Evolutionary conservation across 805 yeast species (phyloP).

Genomic region (Maudiozyma pseudohumilis): DNA sequence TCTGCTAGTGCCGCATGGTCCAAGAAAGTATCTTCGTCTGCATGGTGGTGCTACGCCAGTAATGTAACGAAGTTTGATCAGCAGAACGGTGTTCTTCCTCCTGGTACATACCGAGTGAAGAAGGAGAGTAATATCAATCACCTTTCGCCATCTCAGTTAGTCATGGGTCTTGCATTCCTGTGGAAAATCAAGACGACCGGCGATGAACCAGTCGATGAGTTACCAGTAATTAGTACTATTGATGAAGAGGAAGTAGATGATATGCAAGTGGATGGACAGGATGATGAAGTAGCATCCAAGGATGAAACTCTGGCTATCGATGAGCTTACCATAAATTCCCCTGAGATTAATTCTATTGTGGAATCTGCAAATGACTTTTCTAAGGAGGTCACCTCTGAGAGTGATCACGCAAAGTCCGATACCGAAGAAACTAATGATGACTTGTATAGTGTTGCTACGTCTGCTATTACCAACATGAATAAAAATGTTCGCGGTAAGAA

Average conservation of each 20-base stretch:
- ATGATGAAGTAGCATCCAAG: no score
- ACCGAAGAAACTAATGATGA: constrained; percentile 5
- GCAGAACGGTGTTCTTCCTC: constrained; percentile 42
- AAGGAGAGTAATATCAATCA: constrained; percentile 43
- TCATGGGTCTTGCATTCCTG: constrained; percentile 80
- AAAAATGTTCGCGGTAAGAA: constrained; percentile 71
- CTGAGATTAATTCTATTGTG: no score
- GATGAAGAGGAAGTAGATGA: no score
- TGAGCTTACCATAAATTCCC: no score
- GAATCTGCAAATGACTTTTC: not conserved
- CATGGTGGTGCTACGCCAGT: constrained; percentile 73
- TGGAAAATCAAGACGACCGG: constrained; percentile 67
- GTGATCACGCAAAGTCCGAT: not conserved
- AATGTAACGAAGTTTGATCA: constrained; percentile 63
- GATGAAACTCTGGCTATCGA: no score
- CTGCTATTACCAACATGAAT: constrained; percentile 22
- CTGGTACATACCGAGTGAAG: constrained; percentile 51
- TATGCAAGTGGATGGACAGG: no score
- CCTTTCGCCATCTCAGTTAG: constrained; percentile 73
- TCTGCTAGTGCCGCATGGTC: constrained; percentile 87
- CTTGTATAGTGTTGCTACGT: constrained; percentile 9
- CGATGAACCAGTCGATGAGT: constrained; percentile 8
- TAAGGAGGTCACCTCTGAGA: constrained; percentile 1
- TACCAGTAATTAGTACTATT: constrained; percentile 5
- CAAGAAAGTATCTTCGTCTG: constrained; percentile 65